Percentiles rank a stretch among this genome's conserved stretches.
phyloP scores from a whole-genome alignment of 2,329 filamentous ascomycete genomes.

The Colletotrichum sp. region DNA sequence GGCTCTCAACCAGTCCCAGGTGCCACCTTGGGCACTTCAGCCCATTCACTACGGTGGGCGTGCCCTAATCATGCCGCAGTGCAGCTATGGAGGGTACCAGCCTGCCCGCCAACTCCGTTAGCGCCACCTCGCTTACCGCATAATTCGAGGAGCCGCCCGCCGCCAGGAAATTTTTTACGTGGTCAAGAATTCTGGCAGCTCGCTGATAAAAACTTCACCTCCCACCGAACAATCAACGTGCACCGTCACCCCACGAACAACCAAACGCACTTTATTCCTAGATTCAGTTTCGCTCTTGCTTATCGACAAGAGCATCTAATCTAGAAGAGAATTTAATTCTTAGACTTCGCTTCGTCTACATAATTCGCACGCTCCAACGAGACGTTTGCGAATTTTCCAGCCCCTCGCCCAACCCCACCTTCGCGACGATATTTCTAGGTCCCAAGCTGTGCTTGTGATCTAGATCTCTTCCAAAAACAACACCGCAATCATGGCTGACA shows the following conservation, averaged over 20 bases:
- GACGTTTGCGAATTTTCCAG: slow-evolving; percentile 41
- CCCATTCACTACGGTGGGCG: slow-evolving; percentile 4
- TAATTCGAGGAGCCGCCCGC: slow-evolving; percentile 21
- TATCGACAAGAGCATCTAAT: slow-evolving; percentile 50
- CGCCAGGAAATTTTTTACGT: slow-evolving; percentile 41
- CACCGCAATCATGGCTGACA: slow-evolving; percentile 98
- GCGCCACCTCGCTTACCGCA: slow-evolving; percentile 21
- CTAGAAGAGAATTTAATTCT: slow-evolving; percentile 42
- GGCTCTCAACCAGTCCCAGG: background rate
- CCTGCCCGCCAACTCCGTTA: slow-evolving; percentile 10
- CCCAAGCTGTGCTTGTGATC: slow-evolving; percentile 82
- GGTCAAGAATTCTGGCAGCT: slow-evolving; percentile 19
- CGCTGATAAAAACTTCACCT: slow-evolving; percentile 23
- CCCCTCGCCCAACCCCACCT: slow-evolving; percentile 30
- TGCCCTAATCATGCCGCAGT: slow-evolving; percentile 17
- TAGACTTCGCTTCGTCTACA: slow-evolving; percentile 30
- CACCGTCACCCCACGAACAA: slow-evolving; percentile 28
- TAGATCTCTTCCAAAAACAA: slow-evolving; percentile 58
- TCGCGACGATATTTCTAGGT: slow-evolving; percentile 57
- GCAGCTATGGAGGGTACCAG: background rate
- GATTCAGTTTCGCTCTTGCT: slow-evolving; percentile 45
- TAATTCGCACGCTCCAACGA: slow-evolving; percentile 19
- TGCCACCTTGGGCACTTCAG: background rate
- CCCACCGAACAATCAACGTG: slow-evolving; percentile 30
- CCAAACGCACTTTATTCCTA: slow-evolving; percentile 38